These are phyloP conservation scores for Cytospora schulzeri DNA, from an alignment of 2,329 filamentous ascomycete species.

Conservation along the genomic window DNA sequence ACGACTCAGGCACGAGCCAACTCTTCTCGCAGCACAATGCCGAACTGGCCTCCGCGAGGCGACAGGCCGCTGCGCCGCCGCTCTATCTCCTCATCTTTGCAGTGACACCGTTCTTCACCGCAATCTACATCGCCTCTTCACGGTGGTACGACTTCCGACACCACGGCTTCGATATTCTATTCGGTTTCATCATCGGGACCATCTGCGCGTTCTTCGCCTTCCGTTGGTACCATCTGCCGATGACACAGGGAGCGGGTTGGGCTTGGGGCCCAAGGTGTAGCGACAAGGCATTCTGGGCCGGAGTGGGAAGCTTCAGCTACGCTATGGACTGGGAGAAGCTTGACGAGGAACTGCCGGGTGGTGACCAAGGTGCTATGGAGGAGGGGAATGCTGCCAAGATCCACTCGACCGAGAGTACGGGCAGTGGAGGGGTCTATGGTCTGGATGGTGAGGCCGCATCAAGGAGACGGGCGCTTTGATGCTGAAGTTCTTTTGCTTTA, in stretches of 20 bases:
- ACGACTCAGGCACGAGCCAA: conserved; percentile 36
- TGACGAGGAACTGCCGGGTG: conserved; percentile 27
- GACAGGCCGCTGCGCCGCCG: conserved; percentile 79
- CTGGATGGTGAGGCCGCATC: conserved; percentile 13
- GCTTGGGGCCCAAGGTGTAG: conserved; percentile 79
- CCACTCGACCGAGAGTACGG: conserved; percentile 13
- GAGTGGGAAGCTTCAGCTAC: conserved; percentile 64
- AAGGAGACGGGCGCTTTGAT: conserved; percentile 10
- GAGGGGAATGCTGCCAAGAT: conserved; percentile 17
- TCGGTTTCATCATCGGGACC: conserved; percentile 78
- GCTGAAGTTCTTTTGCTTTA: background rate
- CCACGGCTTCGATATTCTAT: conserved; percentile 89
- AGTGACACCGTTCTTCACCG: conserved; percentile 70
- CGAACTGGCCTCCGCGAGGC: conserved; percentile 58
- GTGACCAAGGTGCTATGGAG: conserved; percentile 36
- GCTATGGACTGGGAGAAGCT: conserved; percentile 45
- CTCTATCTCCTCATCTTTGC: conserved; percentile 74
- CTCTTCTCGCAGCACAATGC: conserved; percentile 40
- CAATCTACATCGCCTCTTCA: conserved; percentile 81
- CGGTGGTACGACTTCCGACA: conserved; percentile 89
- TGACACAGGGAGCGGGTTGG: conserved; percentile 81
- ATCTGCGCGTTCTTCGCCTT: conserved; percentile 74
- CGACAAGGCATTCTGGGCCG: conserved; percentile 77
- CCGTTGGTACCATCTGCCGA: conserved; percentile 82
- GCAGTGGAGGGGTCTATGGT: conserved; percentile 5